These are phyloP conservation scores for Ulota crispa DNA, from an alignment of 225 moss, liverwort and hornwort species.

Conservation along the genomic window DNA sequence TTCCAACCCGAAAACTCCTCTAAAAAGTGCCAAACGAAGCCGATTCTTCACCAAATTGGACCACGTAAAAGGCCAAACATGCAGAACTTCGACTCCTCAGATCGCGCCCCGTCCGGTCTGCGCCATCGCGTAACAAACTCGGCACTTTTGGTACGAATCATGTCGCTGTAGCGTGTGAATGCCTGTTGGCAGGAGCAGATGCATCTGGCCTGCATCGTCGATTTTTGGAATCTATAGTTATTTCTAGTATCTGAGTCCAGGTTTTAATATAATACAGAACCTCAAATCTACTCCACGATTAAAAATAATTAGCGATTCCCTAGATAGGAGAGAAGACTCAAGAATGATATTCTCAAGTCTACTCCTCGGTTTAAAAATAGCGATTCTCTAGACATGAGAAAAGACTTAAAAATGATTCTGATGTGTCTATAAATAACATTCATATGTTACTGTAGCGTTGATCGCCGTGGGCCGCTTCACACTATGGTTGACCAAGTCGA, in stretches of 20 bases:
- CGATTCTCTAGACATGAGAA: not conserved
- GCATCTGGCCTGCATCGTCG: not conserved
- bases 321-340: too few relatives aligned
- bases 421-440: too few relatives aligned
- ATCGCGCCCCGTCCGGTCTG: not conserved
- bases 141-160: not conserved
- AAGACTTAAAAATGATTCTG: too few relatives aligned
- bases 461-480: too few relatives aligned
- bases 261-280: not conserved
- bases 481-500: too few relatives aligned
- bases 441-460: too few relatives aligned
- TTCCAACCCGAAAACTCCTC: not conserved
- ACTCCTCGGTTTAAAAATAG: too few relatives aligned
- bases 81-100: not conserved
- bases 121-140: not conserved
- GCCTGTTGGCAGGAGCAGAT: not conserved
- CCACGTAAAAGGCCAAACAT: not conserved
- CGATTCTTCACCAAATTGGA: slow-evolving; percentile 1
- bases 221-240: not conserved
- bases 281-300: not conserved
- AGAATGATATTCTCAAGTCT: not conserved
- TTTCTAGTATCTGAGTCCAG: not conserved
- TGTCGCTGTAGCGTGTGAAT: not conserved
- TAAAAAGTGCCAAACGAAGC: not conserved
- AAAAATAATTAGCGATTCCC: not conserved